Evolutionary conservation across 495 filamentous ascomycete species (phyloP).

Genomic region (Talaromyces nanjingensis): DNA sequence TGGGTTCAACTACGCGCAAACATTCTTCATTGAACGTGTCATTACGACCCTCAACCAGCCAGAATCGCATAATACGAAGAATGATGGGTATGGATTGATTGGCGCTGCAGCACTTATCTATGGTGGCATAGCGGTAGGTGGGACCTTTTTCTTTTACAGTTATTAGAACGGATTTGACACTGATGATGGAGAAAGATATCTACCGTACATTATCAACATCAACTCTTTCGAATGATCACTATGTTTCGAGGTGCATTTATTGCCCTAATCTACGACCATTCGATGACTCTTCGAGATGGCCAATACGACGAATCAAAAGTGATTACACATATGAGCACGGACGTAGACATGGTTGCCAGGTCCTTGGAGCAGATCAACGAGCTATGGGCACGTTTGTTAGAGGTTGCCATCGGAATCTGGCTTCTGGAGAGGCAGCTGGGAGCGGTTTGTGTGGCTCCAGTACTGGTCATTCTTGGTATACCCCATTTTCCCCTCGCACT

Average conservation of each 20-base stretch:
- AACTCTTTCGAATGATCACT: slow-evolving; percentile 40
- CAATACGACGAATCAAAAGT: slow-evolving; percentile 32
- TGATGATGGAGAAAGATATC: slow-evolving; percentile 20
- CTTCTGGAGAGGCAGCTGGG: slow-evolving; percentile 47
- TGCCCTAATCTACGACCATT: slow-evolving; percentile 37
- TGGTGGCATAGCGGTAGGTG: slow-evolving; percentile 44
- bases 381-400: slow-evolving; percentile 42
- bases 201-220: slow-evolving; percentile 44
- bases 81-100: slow-evolving; percentile 49
- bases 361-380: slow-evolving; percentile 35
- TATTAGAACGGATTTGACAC: not conserved
- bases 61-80: slow-evolving; percentile 15
- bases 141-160: not conserved
- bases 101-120: slow-evolving; percentile 50
- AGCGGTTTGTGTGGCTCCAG: slow-evolving; percentile 34
- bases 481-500: slow-evolving; percentile 18
- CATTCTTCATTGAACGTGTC: slow-evolving; percentile 48
- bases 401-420: slow-evolving; percentile 44
- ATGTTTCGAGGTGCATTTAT: slow-evolving; percentile 46
- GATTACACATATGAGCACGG: slow-evolving; percentile 51
- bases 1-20: slow-evolving; percentile 51
- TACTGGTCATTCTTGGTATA: slow-evolving; percentile 35
- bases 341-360: slow-evolving; percentile 34
- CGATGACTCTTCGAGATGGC: slow-evolving; percentile 19
- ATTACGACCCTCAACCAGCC: slow-evolving; percentile 27